Evolutionary conservation across 169 alveolate species (phyloP).

Genomic region (Cystoisospora suis): DNA sequence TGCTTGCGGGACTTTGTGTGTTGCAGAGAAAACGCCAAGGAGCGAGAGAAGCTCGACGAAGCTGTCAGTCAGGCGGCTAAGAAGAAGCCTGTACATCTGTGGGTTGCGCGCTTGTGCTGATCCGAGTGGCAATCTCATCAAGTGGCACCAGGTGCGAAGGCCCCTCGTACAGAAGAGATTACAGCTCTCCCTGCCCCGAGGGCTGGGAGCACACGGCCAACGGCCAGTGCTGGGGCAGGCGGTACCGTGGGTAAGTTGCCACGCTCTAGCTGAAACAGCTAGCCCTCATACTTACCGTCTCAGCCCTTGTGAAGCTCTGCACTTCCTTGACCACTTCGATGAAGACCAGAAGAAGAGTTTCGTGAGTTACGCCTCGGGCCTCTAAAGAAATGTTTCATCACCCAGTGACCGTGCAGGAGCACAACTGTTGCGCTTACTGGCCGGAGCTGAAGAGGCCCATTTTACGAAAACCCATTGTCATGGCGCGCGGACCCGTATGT

Average conservation of each 20-base stretch:
- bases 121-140: no score
- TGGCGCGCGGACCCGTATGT: constrained; percentile 30
- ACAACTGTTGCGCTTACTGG: constrained; percentile 47
- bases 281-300: background rate
- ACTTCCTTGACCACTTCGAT: background rate
- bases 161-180: constrained; percentile 30
- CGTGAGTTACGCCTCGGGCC: background rate
- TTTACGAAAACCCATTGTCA: background rate
- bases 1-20: background rate
- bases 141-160: constrained; percentile 21
- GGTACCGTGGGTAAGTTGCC: constrained; percentile 32
- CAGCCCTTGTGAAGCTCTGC: constrained; percentile 49
- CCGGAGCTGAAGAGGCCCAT: constrained; percentile 4
- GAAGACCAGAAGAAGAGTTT: constrained; percentile 9
- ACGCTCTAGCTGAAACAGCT: background rate
- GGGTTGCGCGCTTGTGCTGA: no score
- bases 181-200: constrained; percentile 11
- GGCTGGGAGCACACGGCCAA: background rate
- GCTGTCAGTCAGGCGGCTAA: background rate
- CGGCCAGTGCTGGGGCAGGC: constrained; percentile 49
- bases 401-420: background rate
- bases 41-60: background rate
- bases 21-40: constrained; percentile 31
- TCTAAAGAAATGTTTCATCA: background rate
- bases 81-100: constrained; percentile 33